A percentile compares a stretch with the other conserved stretches of the same genome.
phyloP scores from a whole-genome alignment of 257 asterid species.

The Solanum chmielewskii region DNA sequence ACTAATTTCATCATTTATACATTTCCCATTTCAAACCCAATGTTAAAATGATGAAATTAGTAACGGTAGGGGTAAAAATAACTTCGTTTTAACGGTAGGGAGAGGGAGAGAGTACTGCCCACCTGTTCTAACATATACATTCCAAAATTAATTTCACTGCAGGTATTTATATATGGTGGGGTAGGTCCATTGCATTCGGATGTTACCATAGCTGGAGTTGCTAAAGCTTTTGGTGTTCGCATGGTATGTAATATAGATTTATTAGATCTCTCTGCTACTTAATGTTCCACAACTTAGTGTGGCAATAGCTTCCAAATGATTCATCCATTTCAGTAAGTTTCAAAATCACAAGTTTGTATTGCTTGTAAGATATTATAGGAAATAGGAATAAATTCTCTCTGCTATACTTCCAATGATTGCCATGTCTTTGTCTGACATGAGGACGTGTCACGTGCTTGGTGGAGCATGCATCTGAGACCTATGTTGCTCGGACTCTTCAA shows the following conservation, averaged over 20 bases:
- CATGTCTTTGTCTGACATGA: neutral
- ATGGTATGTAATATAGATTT: slow-evolving; percentile 24
- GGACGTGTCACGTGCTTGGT: neutral
- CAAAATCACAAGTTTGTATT: neutral
- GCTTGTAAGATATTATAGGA: neutral
- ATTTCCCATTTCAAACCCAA: no score
- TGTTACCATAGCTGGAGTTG: slow-evolving; percentile 82
- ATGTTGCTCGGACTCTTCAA: no score
- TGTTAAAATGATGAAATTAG: no score
- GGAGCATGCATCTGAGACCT: neutral
- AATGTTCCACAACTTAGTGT: neutral
- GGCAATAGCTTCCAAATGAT: neutral
- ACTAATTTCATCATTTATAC: no score
- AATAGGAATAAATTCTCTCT: neutral
- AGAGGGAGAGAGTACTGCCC: neutral
- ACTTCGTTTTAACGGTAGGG: no score
- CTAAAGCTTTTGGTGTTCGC: slow-evolving; percentile 94
- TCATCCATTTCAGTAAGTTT: neutral
- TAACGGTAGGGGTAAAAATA: no score
- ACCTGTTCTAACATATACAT: neutral
- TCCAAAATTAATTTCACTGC: neutral
- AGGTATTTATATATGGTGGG: slow-evolving; percentile 91
- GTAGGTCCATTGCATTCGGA: slow-evolving; percentile 88
- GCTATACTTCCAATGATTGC: neutral
- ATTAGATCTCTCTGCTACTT: neutral